These are phyloP conservation scores for Cutaneotrichosporon spelunceum DNA, from an alignment of 1,284 basidiomycete genomes.

Conservation along the genomic window DNA sequence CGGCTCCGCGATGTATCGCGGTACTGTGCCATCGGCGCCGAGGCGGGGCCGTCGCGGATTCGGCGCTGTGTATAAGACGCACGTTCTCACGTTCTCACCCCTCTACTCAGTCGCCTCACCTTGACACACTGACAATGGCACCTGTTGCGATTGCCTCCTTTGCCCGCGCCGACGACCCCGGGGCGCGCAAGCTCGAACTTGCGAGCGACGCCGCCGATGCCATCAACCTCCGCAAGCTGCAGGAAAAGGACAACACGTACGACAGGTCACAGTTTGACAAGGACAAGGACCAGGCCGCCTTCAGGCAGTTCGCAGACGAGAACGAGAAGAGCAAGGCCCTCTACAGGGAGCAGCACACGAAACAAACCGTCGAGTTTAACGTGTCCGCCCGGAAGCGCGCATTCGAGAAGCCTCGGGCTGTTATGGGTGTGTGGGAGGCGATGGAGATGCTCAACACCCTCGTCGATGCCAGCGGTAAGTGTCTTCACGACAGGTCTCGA, in stretches of 20 bases:
- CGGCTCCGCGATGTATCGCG: not conserved
- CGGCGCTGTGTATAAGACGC: not conserved
- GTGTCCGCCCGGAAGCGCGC: slow-evolving; percentile 58
- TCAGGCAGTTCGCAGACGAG: slow-evolving; percentile 57
- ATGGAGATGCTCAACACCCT: slow-evolving; percentile 85
- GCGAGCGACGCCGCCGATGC: slow-evolving; percentile 70
- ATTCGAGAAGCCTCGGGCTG: slow-evolving; percentile 36
- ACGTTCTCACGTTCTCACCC: not conserved
- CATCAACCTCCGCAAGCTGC: slow-evolving; percentile 47
- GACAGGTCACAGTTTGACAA: slow-evolving; percentile 67
- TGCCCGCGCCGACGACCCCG: slow-evolving; percentile 2
- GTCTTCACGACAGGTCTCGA: not conserved
- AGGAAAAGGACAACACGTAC: slow-evolving; percentile 50
- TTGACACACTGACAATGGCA: not conserved
- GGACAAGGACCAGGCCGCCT: slow-evolving; percentile 67
- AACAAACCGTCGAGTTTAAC: slow-evolving; percentile 84
- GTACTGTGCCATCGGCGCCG: not conserved
- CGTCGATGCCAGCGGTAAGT: slow-evolving; percentile 56
- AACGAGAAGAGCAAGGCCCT: slow-evolving; percentile 83
- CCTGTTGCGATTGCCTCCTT: not conserved
- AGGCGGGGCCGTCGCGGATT: not conserved
- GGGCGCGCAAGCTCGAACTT: slow-evolving; percentile 55
- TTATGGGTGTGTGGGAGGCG: slow-evolving; percentile 72
- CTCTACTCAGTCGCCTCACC: not conserved
- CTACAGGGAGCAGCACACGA: slow-evolving; percentile 78